phyloP scores from a whole-genome alignment of 805 yeast species.

The Lipomyces mesembrius region DNA sequence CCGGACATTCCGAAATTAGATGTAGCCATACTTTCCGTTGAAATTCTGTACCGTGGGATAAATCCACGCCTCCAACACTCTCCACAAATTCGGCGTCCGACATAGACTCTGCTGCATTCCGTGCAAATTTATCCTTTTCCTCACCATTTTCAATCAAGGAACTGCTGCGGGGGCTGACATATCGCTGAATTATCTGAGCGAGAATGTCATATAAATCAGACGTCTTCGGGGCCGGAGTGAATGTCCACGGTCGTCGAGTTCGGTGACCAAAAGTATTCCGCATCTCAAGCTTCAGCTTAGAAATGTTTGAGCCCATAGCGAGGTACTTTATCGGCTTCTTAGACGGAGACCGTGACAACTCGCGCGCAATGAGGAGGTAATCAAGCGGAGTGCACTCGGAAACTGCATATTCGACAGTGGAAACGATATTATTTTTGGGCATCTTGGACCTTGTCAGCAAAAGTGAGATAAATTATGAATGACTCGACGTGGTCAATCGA shows the following conservation, averaged over 20 bases:
- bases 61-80: constrained; percentile 8
- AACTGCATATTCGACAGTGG: not conserved
- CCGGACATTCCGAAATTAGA: not conserved
- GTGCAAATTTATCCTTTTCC: not conserved
- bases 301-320: not conserved
- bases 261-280: not conserved
- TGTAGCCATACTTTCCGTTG: constrained; percentile 11
- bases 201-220: constrained; percentile 5
- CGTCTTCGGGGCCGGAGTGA: not conserved
- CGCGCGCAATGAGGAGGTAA: constrained; percentile 11
- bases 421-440: not conserved
- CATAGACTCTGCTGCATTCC: not conserved
- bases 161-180: not conserved
- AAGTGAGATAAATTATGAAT: not conserved
- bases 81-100: constrained; percentile 7
- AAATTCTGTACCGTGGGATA: constrained; percentile 3
- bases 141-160: not conserved
- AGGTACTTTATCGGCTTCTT: constrained; percentile 6
- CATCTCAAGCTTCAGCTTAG: not conserved
- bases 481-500: not conserved
- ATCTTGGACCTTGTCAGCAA: not conserved
- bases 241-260: not conserved
- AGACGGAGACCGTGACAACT: not conserved
- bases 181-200: constrained; percentile 2
- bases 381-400: constrained; percentile 8